Base-by-base conservation (phyloP, 1,139 yeast species). In the Nakaseomyces uthaithaninus region DNA sequence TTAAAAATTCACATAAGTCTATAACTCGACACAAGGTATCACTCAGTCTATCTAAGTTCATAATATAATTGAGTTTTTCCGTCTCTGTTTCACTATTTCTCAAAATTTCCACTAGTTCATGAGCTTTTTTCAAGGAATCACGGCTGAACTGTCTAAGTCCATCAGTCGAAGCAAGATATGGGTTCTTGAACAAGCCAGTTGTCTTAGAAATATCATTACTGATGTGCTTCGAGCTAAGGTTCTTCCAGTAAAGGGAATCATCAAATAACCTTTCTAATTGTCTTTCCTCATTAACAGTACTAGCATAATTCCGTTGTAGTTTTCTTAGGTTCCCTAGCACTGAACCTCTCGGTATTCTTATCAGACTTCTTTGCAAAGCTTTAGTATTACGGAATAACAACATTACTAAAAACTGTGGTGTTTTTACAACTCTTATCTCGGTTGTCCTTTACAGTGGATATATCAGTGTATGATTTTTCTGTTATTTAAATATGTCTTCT, bases 11-110 rank as follows among this genome's bases (percentile, higher is more conserved):
- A 20, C 95, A 93, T 42, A 89, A 75, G 60, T 91, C 99, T 34
- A 91, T 89, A 7, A 86, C 97, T 45, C 95, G 75, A 59, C 99
- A 91, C 33, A 91, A 64, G 16, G 83, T 74, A 59, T 91, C 98
- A 53, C 95, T 83, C 33, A 93, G 65, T 49, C 87, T 77, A 59
- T 91, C 99, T 45, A 91, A 64, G 41, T 78, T 77, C 39, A 76
- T 59, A 41, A 91, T 75, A 45, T 76, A 84, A 11, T 67, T 61
- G 26, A 66, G 53, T 37, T 74, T 62, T 1, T 80, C 85, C 15
- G 66, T 65, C 2, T 60, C 62, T 1, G 69, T 56, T 17, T 62
- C 58, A 37, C 77, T 80, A 4, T 53, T 48, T 10, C 76, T 64
- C 68, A 89, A 75, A 16, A 68, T 61, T 0, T 64, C 59, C 0